Evolutionary conservation across 176 grass and related monocot genomes (phyloP).

Genomic region (Lolium multiflorum): DNA sequence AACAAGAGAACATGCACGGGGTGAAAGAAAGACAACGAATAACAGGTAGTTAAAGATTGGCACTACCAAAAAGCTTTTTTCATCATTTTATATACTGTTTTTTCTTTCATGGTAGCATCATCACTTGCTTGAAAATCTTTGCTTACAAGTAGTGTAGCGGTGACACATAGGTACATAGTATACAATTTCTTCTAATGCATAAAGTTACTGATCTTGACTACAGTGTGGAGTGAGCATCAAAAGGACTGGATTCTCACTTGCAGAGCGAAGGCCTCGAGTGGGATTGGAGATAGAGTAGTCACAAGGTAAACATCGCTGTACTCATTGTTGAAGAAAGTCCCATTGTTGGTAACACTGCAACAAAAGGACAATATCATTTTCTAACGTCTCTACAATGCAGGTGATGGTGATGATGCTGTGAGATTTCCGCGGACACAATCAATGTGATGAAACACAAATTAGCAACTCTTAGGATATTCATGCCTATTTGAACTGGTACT

Average conservation of each 20-base stretch:
- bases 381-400: not conserved
- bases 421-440: slow-evolving; percentile 1
- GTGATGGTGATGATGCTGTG: not conserved
- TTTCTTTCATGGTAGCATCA: not conserved
- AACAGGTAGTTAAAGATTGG: not conserved
- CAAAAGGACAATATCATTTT: slow-evolving; percentile 31
- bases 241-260: slow-evolving; percentile 60
- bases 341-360: slow-evolving; percentile 80
- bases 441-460: not conserved
- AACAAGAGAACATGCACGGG: not conserved
- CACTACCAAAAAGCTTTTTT: not conserved
- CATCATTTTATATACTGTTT: not conserved
- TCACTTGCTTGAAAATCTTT: not conserved
- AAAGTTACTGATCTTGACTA: slow-evolving; percentile 20
- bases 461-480: slow-evolving; percentile 6
- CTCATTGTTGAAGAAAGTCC: slow-evolving; percentile 83
- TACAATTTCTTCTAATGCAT: slow-evolving; percentile 29
- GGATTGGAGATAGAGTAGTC: slow-evolving; percentile 87
- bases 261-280: slow-evolving; percentile 83
- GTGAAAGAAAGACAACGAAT: not conserved
- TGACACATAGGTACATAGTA: slow-evolving; percentile 7
- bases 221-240: not conserved
- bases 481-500: slow-evolving; percentile 20
- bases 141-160: not conserved
- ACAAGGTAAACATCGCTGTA: slow-evolving; percentile 95